Conservation (phyloP, 2,329 filamentous ascomycete species). For the Colletotrichum graminicola region DNA sequence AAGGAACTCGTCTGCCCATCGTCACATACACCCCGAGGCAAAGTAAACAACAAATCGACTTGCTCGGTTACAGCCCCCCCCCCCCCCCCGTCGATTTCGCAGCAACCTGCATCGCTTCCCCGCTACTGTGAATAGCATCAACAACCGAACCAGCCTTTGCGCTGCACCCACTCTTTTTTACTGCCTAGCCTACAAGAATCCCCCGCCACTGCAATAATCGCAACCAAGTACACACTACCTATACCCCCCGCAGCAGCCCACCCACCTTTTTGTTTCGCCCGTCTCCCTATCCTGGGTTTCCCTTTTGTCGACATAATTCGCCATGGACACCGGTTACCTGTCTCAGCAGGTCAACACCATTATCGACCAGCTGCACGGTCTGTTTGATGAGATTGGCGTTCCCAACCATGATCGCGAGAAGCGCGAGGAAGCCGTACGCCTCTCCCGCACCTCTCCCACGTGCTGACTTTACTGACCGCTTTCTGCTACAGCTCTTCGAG, state of each 20-base stretch:
- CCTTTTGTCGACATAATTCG: constrained; percentile 17
- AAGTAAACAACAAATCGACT: constrained; percentile 36
- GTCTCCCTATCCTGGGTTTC: not conserved
- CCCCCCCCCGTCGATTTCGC: not conserved
- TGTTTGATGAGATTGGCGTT: constrained; percentile 99
- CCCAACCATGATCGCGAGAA: constrained; percentile 90
- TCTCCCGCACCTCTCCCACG: not conserved
- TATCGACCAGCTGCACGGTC: constrained; percentile 89
- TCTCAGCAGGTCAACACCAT: constrained; percentile 96
- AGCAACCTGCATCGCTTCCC: constrained; percentile 18
- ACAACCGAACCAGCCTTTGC: constrained; percentile 29
- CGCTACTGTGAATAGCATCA: constrained; percentile 39
- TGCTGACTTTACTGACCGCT: constrained; percentile 14
- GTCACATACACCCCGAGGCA: not conserved
- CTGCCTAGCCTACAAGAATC: not conserved
- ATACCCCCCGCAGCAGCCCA: not conserved
- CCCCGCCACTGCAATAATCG: not conserved
- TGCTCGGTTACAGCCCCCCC: not conserved
- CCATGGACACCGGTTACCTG: constrained; percentile 92
- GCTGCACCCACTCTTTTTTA: constrained; percentile 31
- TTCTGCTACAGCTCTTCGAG: constrained; percentile 78
- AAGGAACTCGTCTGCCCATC: not conserved
- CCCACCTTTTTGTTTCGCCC: not conserved
- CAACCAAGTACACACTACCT: not conserved
- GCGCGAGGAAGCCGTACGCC: constrained; percentile 85